These are phyloP conservation scores for Collybiopsis luxurians DNA, from an alignment of 768 basidiomycete species.

Conservation along the genomic window DNA sequence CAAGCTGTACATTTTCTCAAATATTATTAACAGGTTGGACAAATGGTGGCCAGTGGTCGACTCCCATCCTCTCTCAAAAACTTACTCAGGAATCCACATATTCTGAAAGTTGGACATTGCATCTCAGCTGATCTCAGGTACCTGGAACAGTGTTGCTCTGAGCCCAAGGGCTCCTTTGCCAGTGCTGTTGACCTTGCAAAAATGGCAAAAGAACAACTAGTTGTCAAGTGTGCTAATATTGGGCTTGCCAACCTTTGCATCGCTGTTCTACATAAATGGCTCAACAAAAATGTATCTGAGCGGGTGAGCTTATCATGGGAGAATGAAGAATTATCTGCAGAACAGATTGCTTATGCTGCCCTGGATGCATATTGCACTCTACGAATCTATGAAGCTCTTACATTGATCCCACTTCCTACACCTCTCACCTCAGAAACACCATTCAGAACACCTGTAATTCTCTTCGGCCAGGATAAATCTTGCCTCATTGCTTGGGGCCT, in stretches of 20 bases:
- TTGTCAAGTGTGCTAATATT: conserved; percentile 14
- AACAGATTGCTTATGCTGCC: conserved; percentile 20
- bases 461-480: neutral
- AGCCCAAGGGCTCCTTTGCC: conserved; percentile 18
- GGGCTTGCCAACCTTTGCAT: conserved; percentile 30
- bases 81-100: neutral
- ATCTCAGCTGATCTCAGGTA: neutral
- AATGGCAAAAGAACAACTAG: conserved; percentile 23
- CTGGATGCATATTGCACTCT: conserved; percentile 17
- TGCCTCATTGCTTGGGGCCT: no score
- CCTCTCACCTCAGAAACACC: conserved; percentile 1
- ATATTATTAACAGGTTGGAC: no score
- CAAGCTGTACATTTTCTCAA: no score
- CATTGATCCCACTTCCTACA: conserved; percentile 2
- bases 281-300: conserved; percentile 18
- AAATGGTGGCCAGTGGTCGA: neutral
- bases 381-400: conserved; percentile 11
- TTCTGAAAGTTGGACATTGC: neutral
- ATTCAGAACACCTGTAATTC: neutral
- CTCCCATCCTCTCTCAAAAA: neutral
- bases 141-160: no score
- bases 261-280: conserved; percentile 17
- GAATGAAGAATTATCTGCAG: conserved; percentile 7
- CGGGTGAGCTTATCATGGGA: conserved; percentile 20
- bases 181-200: conserved; percentile 26